phyloP scores from a whole-genome alignment of 2,329 filamentous ascomycete genomes.

The Furcasterigmium furcatum region DNA sequence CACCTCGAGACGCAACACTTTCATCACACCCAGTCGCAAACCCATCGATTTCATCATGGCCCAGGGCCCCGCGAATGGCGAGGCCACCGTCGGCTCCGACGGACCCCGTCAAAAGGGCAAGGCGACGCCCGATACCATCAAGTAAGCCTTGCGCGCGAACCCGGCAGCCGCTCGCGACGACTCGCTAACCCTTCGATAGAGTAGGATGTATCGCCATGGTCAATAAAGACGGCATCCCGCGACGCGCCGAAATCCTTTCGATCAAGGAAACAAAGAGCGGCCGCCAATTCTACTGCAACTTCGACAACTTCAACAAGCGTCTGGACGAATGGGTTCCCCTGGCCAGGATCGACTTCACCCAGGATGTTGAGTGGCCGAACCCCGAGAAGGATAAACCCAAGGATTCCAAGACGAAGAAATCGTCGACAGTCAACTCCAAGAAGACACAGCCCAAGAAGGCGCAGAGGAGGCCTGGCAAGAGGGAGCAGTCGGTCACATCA shows the following conservation, averaged over 20 bases:
- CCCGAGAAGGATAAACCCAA: constrained; percentile 84
- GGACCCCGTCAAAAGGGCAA: constrained; percentile 68
- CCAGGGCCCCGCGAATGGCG: constrained; percentile 43
- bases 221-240: constrained; percentile 72
- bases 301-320: constrained; percentile 95
- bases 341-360: constrained; percentile 76
- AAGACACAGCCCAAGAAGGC: constrained; percentile 56
- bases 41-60: constrained; percentile 45
- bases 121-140: constrained; percentile 80
- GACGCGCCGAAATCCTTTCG: constrained; percentile 94
- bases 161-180: neutral
- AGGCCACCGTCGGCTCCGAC: constrained; percentile 54
- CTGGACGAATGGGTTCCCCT: constrained; percentile 83
- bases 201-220: constrained; percentile 61
- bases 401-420: constrained; percentile 71
- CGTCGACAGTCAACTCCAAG: constrained; percentile 51
- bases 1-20: neutral
- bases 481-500: constrained; percentile 51
- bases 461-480: constrained; percentile 51
- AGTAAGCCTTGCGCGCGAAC: constrained; percentile 45
- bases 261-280: constrained; percentile 87
- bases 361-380: constrained; percentile 94
- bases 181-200: constrained; percentile 17
- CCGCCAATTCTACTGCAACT: constrained; percentile 92
- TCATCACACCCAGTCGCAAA: constrained; percentile 6